Base-by-base conservation (phyloP, 306 rosid species). In the Ceratonia siliqua region DNA sequence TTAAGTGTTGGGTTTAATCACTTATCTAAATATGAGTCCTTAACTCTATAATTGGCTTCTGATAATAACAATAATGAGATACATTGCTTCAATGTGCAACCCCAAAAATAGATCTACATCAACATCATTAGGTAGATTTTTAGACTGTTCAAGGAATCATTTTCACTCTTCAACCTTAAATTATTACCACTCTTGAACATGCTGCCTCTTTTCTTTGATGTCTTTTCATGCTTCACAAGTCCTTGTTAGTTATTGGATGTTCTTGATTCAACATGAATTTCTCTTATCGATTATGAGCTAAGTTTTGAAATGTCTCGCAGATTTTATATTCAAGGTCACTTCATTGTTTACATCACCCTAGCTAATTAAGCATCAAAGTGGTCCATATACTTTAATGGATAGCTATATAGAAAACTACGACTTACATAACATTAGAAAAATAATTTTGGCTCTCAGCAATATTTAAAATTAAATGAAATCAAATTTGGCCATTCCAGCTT, bases 201-300 rank as follows among this genome's bases (percentile, higher is more conserved):
- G 35, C 3, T 53, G 66, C 17, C 72, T 28, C 45, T 76, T 76
- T 71, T 36, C 35, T 55, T 18, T 46, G 0, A 27, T 32, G 65
- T 38, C 41, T 66, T 66, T 65, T 57, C 68, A 57, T 71, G 67
- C 64, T 54, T 63, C 68, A 61, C 35, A 35, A 75, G 39, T 43
- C 73, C 50, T 35, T 17, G 32, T 56, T 53, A 35, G 36, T 12
- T 21, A 24, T 48, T 35, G 46, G 41, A 64, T 74, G 76, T 58
- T 24, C 38, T 25, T 62, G 57, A 41, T 69, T 53, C 36, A 62
- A 70, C 63, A 62, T 30, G 13, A 80, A 41, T 52, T 48, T 59
- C 72, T 46, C 54, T 6, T 14, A 74, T 63, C 79, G 67, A 80
- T 68, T 58, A 20, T 54, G 38, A 55, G 79, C 49, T 9, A 67